Percentiles rank a stretch among this genome's conserved stretches.
These are phyloP conservation scores for Neofusicoccum laricinum DNA, from an alignment of 2,329 filamentous ascomycete genomes.

Conservation along the genomic window DNA sequence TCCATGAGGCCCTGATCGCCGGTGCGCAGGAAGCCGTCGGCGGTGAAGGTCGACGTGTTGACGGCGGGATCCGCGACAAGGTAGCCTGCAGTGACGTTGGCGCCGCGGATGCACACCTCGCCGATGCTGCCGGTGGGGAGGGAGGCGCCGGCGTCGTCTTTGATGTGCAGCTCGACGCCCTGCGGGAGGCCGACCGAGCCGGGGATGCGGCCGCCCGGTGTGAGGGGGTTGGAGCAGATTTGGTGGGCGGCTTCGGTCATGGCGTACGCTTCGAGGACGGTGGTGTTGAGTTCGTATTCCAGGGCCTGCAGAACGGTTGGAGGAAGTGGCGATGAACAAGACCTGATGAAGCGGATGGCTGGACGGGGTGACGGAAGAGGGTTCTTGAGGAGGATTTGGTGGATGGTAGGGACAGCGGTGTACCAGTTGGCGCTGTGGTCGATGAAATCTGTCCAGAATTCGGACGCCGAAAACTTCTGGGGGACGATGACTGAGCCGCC, in stretches of 20 bases:
- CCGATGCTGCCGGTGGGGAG: slow-evolving; percentile 63
- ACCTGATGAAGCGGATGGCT: slow-evolving; percentile 75
- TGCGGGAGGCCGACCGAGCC: slow-evolving; percentile 76
- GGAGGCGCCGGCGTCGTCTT: slow-evolving; percentile 63
- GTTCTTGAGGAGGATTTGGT: slow-evolving; percentile 74
- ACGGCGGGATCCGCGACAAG: slow-evolving; percentile 60
- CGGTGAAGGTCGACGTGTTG: slow-evolving; percentile 67
- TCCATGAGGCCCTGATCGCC: slow-evolving; percentile 76
- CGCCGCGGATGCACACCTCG: slow-evolving; percentile 72
- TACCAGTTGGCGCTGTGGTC: slow-evolving; percentile 75
- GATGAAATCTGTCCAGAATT: slow-evolving; percentile 73
- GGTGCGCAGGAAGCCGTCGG: slow-evolving; percentile 71
- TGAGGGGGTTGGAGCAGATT: slow-evolving; percentile 60
- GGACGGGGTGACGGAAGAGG: slow-evolving; percentile 62
- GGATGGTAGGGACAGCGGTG: slow-evolving; percentile 78
- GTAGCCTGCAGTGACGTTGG: slow-evolving; percentile 75
- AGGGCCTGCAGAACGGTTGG: slow-evolving; percentile 72
- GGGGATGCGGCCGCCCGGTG: slow-evolving; percentile 64
- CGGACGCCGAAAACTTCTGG: slow-evolving; percentile 67
- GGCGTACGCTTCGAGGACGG: slow-evolving; percentile 77
- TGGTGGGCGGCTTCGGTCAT: slow-evolving; percentile 82
- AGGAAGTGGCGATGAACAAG: slow-evolving; percentile 72
- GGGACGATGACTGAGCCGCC: slow-evolving; percentile 73
- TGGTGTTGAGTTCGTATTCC: slow-evolving; percentile 66
- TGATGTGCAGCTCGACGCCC: slow-evolving; percentile 70